Evolutionary conservation across 2,329 filamentous ascomycete species (phyloP), one percentile per base, ranked within the genome.

Genomic region (Fusarium poae): DNA sequence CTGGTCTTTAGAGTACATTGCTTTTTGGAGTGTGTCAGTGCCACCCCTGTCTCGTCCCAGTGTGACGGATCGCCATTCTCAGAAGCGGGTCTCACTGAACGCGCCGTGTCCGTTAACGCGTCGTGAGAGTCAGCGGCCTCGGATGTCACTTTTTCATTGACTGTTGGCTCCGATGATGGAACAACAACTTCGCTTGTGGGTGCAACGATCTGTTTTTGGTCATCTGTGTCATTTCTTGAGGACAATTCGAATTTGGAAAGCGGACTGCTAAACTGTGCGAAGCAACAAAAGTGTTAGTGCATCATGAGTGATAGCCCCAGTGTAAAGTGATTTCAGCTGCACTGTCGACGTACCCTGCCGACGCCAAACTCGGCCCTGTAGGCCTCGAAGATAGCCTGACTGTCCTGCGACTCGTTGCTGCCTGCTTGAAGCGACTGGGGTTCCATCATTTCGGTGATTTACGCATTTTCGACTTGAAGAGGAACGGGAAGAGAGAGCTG

Each of bases 371-470:
- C 74, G 21, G 72, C 75, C 64, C 77, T 78, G 67, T 82, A 77
- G 57, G 75, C 75, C 35, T 80, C 77, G 3, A 81, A 67, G 27
- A 84, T 74, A 27, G 76, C 73, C 73, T 83, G 82, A 75, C 80
- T 84, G 70, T 84, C 82, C 67, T 83, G 82, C 10, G 80, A 79
- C 55, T 82, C 81, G 62, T 76, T 73, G 58, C 62, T 73, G 53
- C 77, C 79, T 77, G 76, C 76, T 48, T 74, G 66, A 35, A 79
- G 68, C 68, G 71, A 75, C 56, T 68, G 59, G 34, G 71, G 62
- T 21, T 67, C 66, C 59, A 72, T 74, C 78, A 80, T 81, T 27
- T 50, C 68, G 56, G 55, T 50, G 49, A 54, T 23, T 29, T 39
- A 40, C 43, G 58, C 73, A 75, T 74, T 55, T 57, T 70, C 29